Base-by-base conservation (phyloP, 129 eudicot species). In the Helichrysum umbraculigerum region DNA sequence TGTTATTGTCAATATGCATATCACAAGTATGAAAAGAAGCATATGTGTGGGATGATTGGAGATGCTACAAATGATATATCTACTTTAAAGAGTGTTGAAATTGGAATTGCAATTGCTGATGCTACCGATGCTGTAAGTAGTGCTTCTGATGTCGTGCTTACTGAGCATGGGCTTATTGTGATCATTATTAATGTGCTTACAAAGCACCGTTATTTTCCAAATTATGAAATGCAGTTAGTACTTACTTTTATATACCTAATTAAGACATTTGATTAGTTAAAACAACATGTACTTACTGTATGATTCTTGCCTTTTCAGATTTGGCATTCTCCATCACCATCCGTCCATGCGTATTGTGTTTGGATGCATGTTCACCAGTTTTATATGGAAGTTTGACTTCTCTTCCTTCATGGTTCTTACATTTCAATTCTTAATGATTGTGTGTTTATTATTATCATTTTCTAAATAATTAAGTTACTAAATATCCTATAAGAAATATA, bases 1-100 rank as follows among this genome's bases (percentile, higher is more conserved):
- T 20, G 39, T 57, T 42, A 66, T 9, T 70, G 2, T 66, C 2
- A 50, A 58, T 32, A 79, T 67, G 59, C 83, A 87, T 92, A 90
- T 68, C 96, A 90, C 85, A 90, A 87, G 73, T 90, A 90, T 41
- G 92, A 90, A 59, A 90, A 79, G 76, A 90, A 90, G 78, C 96
- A 90, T 76, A 85, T 90, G 52, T 87, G 87, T 81, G 92, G 92
- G 15, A 85, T 90, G 96, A 87, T 92, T 4, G 90, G 96, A 50
- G 92, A 90, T 79, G 92, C 92, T 76, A 92, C 87, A 39, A 90
- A 90, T 32, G 92, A 90, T 64, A 92, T 92, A 22, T 92, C 96
- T 34, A 92, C 96, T 34, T 74, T 90, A 68, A 90, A 90, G 75
- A 90, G 78, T 79, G 96, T 92, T 14, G 92, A 90, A 56, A 90